phyloP scores from a whole-genome alignment of 106 monocot genomes.

The Phalaenopsis equestris region DNA sequence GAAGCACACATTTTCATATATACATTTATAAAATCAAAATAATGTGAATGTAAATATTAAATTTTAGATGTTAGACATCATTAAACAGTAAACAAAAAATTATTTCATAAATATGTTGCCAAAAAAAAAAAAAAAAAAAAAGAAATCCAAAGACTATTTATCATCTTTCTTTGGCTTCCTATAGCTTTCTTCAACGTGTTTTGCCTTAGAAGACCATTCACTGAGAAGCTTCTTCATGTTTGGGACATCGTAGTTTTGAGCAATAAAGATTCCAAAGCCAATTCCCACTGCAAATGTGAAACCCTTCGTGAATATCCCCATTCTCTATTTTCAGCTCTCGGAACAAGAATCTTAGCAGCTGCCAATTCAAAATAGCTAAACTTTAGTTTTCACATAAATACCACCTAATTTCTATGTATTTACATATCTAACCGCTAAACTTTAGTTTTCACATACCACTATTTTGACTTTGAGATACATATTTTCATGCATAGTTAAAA shows the following conservation, averaged over 20 bases:
- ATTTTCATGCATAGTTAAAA: too few species aligned
- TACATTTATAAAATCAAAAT: too few species aligned
- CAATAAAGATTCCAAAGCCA: constrained; percentile 43
- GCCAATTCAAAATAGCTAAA: not conserved
- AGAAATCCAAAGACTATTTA: constrained; percentile 10
- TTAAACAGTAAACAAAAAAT: too few species aligned
- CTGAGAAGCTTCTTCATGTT: constrained; percentile 35
- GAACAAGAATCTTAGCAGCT: not conserved
- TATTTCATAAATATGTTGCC: too few species aligned
- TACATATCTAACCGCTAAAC: too few species aligned
- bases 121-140: not conserved
- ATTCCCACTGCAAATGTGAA: constrained; percentile 43
- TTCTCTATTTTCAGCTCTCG: constrained; percentile 4
- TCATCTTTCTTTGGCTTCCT: constrained; percentile 43
- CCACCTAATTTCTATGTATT: too few species aligned
- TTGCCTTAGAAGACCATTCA: constrained; percentile 31
- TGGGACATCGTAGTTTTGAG: constrained; percentile 47
- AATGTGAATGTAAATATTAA: too few species aligned
- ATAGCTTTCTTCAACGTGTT: constrained; percentile 41
- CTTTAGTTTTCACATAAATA: too few species aligned
- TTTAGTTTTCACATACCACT: too few species aligned
- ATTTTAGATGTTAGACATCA: too few species aligned
- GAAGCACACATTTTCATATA: too few species aligned
- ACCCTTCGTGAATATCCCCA: constrained; percentile 43
- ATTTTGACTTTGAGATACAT: too few species aligned